Percentiles rank a stretch among this genome's conserved stretches.
These are phyloP conservation scores for Leccinum pellstonianum DNA, from an alignment of 768 basidiomycete species.

Conservation along the genomic window DNA sequence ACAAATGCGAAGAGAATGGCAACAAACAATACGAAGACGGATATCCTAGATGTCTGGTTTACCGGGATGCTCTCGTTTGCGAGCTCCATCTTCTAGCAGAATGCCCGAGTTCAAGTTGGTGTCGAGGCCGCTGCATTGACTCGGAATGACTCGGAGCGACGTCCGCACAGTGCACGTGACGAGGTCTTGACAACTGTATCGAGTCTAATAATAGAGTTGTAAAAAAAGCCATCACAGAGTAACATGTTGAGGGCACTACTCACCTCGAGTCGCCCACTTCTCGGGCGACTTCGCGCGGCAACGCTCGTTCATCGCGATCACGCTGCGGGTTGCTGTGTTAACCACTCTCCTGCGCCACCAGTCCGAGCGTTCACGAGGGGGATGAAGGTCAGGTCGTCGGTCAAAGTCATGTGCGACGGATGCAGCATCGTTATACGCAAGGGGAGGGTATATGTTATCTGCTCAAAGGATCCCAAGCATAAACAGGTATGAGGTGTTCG, in stretches of 20 bases:
- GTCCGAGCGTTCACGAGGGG: conserved; percentile 55
- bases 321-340: conserved; percentile 30
- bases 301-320: conserved; percentile 33
- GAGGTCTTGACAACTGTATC: neutral
- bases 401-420: conserved; percentile 93
- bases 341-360: conserved; percentile 9
- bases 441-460: conserved; percentile 89
- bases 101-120: neutral
- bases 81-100: conserved; percentile 6
- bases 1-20: conserved; percentile 70
- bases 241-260: conserved; percentile 59
- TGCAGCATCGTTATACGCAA: conserved; percentile 88
- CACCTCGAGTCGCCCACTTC: conserved; percentile 58
- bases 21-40: conserved; percentile 56
- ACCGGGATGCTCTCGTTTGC: neutral
- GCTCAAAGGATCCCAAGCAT: conserved; percentile 93
- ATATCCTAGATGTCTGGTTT: conserved; percentile 32
- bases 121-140: neutral
- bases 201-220: no score
- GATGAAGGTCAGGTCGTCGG: conserved; percentile 95
- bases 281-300: conserved; percentile 48
- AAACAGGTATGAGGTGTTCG: conserved; percentile 69
- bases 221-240: neutral
- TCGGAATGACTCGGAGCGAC: neutral
- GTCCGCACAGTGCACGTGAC: conserved; percentile 12